Base-by-base conservation (phyloP, 2,329 filamentous ascomycete genomes). In the Cryoendolithus antarcticus region DNA sequence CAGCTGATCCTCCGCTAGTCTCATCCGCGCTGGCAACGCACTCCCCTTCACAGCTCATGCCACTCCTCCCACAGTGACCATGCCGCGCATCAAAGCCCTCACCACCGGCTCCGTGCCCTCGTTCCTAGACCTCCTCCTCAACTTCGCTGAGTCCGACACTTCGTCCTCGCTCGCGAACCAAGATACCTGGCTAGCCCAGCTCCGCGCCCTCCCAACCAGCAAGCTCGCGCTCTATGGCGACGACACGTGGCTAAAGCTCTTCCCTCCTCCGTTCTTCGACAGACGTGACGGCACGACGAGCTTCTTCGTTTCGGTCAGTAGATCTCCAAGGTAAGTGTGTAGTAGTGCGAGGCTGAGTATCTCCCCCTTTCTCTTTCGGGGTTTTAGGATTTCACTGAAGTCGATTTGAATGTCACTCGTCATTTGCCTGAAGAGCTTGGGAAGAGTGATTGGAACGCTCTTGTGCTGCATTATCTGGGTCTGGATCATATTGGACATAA, bases 281-380 rank as follows among this genome's bases (percentile, higher is more conserved):
- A 78, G 88, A 31, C 70, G 78, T 37, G 93, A 98, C 61, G 91
- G 93, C 35, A 98, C 91, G 2, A 86, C 86, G 41, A 96, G 89
- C 65, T 98, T 98, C 62, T 98, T 96, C 62, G 91, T 98, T 51
- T 86, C 91, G 61, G 86, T 93, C 61, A 70, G 81, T 75, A 44
- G 33, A 86, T 84, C 52, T 70, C n/a, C 24, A 6, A n/a, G 27
- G 12, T 11, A 19, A 19, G 95, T 45, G 69, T 94, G 58, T 91
- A 98, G 80, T 95, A 91, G 56, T 91, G 91, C 35, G 91, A 98
- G 55, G 91, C 98, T 59, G 98, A 91, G 11, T 98, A 91, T 91
- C 67, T 98, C 50, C 95, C 95, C 65, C 70, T 98, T 9, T 98
- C 98, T 53, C 91, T 91, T 1, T 76, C 33, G 11, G 28, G 19